A percentile compares a stretch with the other conserved stretches of the same genome.
Conservation (phyloP, 441 rosid genomes). For the Rhodomyrtus psidioides region DNA sequence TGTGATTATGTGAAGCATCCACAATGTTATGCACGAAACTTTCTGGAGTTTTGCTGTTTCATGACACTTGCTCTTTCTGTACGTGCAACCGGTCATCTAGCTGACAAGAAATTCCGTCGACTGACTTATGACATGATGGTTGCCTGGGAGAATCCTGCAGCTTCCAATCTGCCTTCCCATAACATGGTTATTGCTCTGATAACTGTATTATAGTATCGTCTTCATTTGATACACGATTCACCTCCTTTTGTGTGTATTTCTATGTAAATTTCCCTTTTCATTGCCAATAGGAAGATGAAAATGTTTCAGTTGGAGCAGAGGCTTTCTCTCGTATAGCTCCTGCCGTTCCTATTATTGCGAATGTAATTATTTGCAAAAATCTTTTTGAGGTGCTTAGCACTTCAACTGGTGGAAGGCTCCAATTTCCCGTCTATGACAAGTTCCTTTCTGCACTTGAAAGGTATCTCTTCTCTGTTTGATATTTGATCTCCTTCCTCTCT, state of each 20-base stretch:
- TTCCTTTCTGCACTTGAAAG: constrained; percentile 76
- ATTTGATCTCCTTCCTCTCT: background rate
- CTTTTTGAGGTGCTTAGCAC: constrained; percentile 60
- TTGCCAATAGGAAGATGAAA: constrained; percentile 47
- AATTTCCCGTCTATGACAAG: constrained; percentile 68
- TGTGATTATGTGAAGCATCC: constrained; percentile 62
- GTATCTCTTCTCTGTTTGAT: constrained; percentile 18
- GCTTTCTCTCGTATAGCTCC: constrained; percentile 89
- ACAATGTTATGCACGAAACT: constrained; percentile 64
- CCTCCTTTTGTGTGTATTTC: background rate
- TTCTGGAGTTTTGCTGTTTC: constrained; percentile 87
- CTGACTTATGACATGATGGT: constrained; percentile 92
- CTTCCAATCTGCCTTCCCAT: background rate
- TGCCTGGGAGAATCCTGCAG: constrained; percentile 85
- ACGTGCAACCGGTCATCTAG: constrained; percentile 48
- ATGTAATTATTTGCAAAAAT: constrained; percentile 72
- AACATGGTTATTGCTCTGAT: background rate
- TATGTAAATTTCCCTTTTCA: background rate
- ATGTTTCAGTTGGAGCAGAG: constrained; percentile 67
- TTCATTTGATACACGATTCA: constrained; percentile 36
- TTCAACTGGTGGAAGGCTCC: constrained; percentile 63
- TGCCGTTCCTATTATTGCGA: constrained; percentile 76
- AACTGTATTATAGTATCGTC: background rate
- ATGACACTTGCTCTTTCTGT: constrained; percentile 67
- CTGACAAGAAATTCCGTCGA: constrained; percentile 64